Base-by-base conservation (phyloP, 495 filamentous ascomycete genomes). In the Xanthoparmelia taractica region DNA sequence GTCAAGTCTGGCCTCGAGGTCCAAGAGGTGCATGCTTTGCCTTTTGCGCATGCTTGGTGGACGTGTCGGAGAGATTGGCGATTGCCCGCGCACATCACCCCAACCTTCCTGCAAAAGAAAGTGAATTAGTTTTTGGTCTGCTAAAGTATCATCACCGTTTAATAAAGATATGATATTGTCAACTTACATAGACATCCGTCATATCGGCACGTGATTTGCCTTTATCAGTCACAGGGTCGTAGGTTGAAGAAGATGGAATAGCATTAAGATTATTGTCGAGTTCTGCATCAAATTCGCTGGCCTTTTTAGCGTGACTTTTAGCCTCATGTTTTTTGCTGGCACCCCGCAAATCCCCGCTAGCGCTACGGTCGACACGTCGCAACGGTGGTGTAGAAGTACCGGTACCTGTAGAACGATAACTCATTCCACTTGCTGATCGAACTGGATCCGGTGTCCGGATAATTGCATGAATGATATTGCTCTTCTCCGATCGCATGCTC, bases 21-120 rank as follows among this genome's bases (percentile, higher is more conserved):
- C 92, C 54, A 95, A 81, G 58, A 97, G 85, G 76, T 97, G 94
- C 87, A 96, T 90, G 80, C 92, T 97, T 74, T 94, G 94, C 65
- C 91, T 88, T 71, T 91, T 90, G 65, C 92, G 91, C 80, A 96
- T 87, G 80, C 91, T 97, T 74, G 92, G 91, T 72, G 93, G 93
- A 74, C 95, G 89, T 67, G 91, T 96, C 58, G 94, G 94, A 68
- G 95, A 97, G 72, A 86, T 87, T 68, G 93, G 92, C 70, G 91
- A 95, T 70, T 80, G 79, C 67, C 86, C 89, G 71, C 84, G 91
- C 75, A 88, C 90, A 74, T 96, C 92, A 74, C 95, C 94, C 80
- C 85, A 96, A 75, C 89, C 93, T 84, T 96, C 92, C 91, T 96
- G 75, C 61, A 63, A 60, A 60, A 48, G 34, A 20, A 29, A 47